phyloP scores from a whole-genome alignment of 2,329 filamentous ascomycete genomes.

The Tothia fuscella region DNA sequence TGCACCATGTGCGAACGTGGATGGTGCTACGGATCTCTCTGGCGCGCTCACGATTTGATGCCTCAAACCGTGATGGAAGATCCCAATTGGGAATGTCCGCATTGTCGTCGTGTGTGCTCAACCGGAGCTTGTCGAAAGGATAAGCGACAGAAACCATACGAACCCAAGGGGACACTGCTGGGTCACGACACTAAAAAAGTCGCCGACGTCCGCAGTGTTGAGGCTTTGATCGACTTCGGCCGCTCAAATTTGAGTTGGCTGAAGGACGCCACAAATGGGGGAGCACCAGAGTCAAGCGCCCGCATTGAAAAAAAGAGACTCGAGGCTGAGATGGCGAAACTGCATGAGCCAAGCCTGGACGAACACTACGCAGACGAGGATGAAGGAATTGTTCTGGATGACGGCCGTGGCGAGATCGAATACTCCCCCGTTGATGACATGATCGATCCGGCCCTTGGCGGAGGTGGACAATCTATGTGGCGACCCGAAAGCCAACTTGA shows the following conservation, averaged over 20 bases:
- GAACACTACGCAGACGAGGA: conserved; percentile 33
- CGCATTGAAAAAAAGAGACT: conserved; percentile 20
- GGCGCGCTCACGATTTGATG: conserved; percentile 81
- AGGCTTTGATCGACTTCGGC: conserved; percentile 81
- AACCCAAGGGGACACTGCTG: conserved; percentile 74
- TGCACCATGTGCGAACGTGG: conserved; percentile 65
- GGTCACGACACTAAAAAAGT: conserved; percentile 86
- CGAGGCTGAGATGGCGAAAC: conserved; percentile 42
- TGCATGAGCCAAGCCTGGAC: conserved; percentile 32
- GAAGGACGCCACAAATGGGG: conserved; percentile 39
- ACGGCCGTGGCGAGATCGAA: conserved; percentile 27
- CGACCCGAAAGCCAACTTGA: neutral
- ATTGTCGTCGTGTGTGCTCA: conserved; percentile 76
- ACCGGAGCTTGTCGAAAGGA: conserved; percentile 66
- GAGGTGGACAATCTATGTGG: neutral
- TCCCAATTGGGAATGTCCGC: conserved; percentile 77
- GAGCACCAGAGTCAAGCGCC: conserved; percentile 34
- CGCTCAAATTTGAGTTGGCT: conserved; percentile 82
- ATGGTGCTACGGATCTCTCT: conserved; percentile 91
- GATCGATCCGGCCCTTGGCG: conserved; percentile 23
- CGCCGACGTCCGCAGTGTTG: conserved; percentile 81
- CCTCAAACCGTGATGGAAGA: conserved; percentile 73
- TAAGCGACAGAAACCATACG: conserved; percentile 61
- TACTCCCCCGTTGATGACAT: conserved; percentile 26
- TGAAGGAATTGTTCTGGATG: conserved; percentile 9